Base-by-base conservation (phyloP, 306 rosid species). In the Quercus agrifolia region DNA sequence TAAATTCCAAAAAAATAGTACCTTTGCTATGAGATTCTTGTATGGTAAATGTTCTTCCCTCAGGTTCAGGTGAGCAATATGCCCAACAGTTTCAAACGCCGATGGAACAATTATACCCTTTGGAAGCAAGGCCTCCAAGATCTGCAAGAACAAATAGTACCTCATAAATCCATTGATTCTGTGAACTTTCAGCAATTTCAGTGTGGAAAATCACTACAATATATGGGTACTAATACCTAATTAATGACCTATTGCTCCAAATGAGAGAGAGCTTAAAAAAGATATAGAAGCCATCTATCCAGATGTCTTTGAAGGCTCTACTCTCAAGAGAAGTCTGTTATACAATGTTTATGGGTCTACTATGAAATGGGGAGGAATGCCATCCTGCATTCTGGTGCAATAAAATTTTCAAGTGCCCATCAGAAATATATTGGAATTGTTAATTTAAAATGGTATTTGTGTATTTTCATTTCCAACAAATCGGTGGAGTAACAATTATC, bases 11-110 rank as follows among this genome's bases (percentile, higher is more conserved):
- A 58, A 59, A 62, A 19, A 44, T 70, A 75, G 77, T 63, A 95
- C 99, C 98, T 93, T 87, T 56, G 94, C 99, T 81, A 95, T 93
- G 35, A 95, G 90, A 59, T 84, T 91, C 89, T 90, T 92, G 91
- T 88, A 84, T 27, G 97, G 97, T 58, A 90, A 78, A 78, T 89
- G 98, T 76, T 92, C 97, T 25, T 91, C 99, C 83, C 88, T 92
- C 75, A 95, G 91, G 87, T 95, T 95, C 74, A 92, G 82, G 83
- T 92, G 99, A 33, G 92, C 97, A 74, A 95, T 91, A 86, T 95
- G 99, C 35, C 99, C 98, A 72, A 92, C 98, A 17, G 84, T 84
- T 86, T 95, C 99, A 76, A 92, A 92, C 78, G 93, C 82, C 15
- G 98, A 89, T 62, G 98, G 99, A 82, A 90, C 77, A 77, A 89